These are phyloP conservation scores for Neurospora crassa DNA, from an alignment of 2,329 filamentous ascomycete genomes.

Conservation along the genomic window DNA sequence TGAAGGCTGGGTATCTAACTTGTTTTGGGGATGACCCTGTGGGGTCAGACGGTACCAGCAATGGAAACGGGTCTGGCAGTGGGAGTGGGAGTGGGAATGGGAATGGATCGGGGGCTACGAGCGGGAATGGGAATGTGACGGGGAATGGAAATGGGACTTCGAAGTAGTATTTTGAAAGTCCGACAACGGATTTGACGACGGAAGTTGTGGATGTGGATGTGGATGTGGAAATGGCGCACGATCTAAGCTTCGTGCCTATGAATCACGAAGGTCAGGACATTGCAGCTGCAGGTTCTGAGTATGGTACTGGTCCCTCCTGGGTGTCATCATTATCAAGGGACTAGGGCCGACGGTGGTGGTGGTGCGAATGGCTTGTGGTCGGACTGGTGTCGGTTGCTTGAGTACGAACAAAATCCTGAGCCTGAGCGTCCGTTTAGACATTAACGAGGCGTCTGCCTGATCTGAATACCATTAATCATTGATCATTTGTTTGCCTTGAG, in stretches of 20 bases:
- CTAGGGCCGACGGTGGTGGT: fast-evolving
- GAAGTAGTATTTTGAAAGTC: neutral
- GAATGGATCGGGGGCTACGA: neutral
- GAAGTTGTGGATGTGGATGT: neutral
- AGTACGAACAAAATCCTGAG: neutral
- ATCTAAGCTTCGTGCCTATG: no score
- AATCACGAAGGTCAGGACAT: no score
- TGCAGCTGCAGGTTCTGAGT: no score
- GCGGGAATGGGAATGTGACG: neutral
- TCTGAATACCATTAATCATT: no score
- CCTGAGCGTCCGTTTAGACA: neutral
- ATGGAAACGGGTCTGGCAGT: neutral
- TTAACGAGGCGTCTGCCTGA: no score
- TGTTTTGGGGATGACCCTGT: slow-evolving; percentile 8
- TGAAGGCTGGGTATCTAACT: slow-evolving; percentile 10
- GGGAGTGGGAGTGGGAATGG: neutral
- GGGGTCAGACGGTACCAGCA: neutral
- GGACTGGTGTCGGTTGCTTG: neutral
- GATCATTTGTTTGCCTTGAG: no score
- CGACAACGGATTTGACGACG: neutral
- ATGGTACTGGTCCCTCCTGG: neutral
- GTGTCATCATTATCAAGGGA: neutral
- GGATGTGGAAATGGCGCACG: neutral
- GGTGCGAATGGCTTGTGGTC: neutral
- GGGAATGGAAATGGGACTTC: neutral